Base-by-base conservation (phyloP, 2,329 filamentous ascomycete genomes). In the Colletotrichum sp. region DNA sequence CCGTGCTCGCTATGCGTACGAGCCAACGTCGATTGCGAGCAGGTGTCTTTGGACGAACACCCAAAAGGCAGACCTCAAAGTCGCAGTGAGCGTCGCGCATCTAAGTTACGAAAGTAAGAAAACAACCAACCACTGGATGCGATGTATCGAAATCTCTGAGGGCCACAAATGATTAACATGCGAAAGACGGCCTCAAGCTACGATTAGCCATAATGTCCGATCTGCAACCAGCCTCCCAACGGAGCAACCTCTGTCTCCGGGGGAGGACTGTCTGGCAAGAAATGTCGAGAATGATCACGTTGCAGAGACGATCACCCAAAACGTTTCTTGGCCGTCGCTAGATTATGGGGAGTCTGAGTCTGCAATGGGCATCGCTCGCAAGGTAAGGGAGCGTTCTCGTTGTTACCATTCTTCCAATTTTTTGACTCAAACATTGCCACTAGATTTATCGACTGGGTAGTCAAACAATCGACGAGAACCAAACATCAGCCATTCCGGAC, bases 351-450 rank as follows among this genome's bases (percentile, higher is more conserved):
- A 52, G 44, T 52, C n/a, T 13, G 44, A 52, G 44, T 52, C 44
- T 52, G 44, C 44, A 21, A 52, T 52, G 44, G 44, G 44, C n/a
- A 52, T 52, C 1, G 44, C 44, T 13, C 44, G 44, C n/a, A 52
- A 52, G 44, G 44, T 52, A 21, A 52, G 6, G 44, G 10, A 21
- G 3, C 1, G 12, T 21, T 52, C 1, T 5, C 3, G 2, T 7
- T 13, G 6, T 1, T 13, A 52, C 44, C 1, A 52, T 4, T 21
- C 1, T 21, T 13, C 44, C n/a, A 12, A 21, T 2, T 21, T 1
- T 52, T 6, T 52, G 44, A 52, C n/a, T 21, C 44, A 0, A 21
- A 13, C 1, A 13, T 13, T 3, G 1, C 44, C n/a, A 4, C 1
- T 21, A 52, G 44, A 52, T 52, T 8, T 52, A 52, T 21, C 44